Evolutionary conservation across 139 green algal genomes (phyloP).

Genomic region (Picocystis salinarum): DNA sequence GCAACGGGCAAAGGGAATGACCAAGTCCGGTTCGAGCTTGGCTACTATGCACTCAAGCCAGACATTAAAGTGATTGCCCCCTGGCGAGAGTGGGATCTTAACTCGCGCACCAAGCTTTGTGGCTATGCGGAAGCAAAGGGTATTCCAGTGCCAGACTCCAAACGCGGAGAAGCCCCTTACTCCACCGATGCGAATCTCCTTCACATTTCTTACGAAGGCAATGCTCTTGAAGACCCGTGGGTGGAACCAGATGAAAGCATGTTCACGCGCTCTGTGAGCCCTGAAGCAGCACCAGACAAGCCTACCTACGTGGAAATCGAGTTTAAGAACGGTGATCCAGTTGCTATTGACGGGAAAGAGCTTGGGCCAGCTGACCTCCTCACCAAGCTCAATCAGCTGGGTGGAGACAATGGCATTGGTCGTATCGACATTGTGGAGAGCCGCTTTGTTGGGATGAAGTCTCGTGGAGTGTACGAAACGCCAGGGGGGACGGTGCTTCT

Average conservation of each 20-base stretch:
- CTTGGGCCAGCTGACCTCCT: conserved; percentile 78
- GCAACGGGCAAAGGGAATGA: conserved; percentile 99
- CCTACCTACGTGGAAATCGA: conserved; percentile 84
- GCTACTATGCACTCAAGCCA: conserved; percentile 93
- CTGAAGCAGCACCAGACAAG: conserved; percentile 71
- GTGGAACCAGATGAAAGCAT: conserved; percentile 31
- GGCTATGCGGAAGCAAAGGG: conserved; percentile 55
- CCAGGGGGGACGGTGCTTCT: conserved; percentile 89
- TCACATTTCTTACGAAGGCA: conserved; percentile 79
- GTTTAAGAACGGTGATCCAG: conserved; percentile 89
- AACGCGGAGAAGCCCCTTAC: conserved; percentile 80
- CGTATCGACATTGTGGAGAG: conserved; percentile 93
- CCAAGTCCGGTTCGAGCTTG: conserved; percentile 56
- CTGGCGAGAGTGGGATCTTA: conserved; percentile 96
- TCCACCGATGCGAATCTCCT: conserved; percentile 92
- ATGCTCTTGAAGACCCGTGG: conserved; percentile 86
- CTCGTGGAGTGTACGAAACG: conserved; percentile 92
- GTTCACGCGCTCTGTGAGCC: conserved; percentile 78
- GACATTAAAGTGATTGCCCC: conserved; percentile 98
- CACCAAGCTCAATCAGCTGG: conserved; percentile 77
- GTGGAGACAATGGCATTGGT: conserved; percentile 48
- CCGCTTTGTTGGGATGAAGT: conserved; percentile 93
- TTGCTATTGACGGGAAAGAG: conserved; percentile 70
- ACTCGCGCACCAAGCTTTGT: conserved; percentile 69
- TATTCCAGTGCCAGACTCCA: conserved; percentile 48